Conservation (phyloP, 192 early-diverging fungal species). For the Backusella circina region DNA sequence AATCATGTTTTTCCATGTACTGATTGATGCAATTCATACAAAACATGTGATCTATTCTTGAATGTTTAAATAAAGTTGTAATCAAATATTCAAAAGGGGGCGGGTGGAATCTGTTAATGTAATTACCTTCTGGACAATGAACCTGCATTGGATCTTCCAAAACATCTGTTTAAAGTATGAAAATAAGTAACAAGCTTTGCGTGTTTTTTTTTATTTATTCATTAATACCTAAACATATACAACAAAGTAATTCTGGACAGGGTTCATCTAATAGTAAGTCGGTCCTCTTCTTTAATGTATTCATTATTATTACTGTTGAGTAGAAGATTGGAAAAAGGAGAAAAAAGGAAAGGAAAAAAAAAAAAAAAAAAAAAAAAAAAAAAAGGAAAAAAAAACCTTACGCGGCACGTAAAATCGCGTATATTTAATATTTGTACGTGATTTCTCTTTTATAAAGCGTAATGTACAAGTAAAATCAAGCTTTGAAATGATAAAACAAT, state of each 20-base stretch:
- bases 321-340: not conserved
- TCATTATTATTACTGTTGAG: not conserved
- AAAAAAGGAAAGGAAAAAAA: not conserved
- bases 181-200: not conserved
- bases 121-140: conserved; percentile 35
- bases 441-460: too few species aligned
- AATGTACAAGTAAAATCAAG: too few species aligned
- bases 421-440: not conserved
- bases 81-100: not conserved
- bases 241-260: conserved; percentile 21
- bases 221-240: conserved; percentile 19
- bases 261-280: conserved; percentile 13
- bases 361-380: not conserved
- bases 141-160: conserved; percentile 37
- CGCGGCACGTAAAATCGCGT: not conserved
- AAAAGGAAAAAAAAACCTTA: not conserved
- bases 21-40: conserved; percentile 12
- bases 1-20: not conserved
- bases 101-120: not conserved
- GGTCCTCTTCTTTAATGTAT: not conserved
- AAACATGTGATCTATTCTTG: conserved; percentile 26
- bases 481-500: not conserved
- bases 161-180: conserved; percentile 21
- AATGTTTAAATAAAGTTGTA: not conserved
- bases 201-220: not conserved